Conservation (phyloP, 2,329 filamentous ascomycete genomes). For the Camptophora hylomeconis region DNA sequence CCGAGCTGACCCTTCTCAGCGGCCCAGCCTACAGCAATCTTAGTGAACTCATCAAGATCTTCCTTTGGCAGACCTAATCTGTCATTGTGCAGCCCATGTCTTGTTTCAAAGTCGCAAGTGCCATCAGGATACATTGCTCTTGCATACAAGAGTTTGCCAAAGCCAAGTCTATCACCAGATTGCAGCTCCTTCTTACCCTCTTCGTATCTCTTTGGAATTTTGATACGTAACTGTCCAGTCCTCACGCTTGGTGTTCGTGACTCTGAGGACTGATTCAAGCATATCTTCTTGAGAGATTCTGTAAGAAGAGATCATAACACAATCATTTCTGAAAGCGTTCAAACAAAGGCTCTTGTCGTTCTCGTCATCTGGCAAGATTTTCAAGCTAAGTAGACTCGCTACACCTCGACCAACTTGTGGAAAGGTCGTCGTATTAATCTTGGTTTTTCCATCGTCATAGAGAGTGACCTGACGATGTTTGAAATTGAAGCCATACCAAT, state of each 20-base stretch:
- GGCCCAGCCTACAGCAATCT: too few relatives aligned
- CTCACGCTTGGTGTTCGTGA: slow-evolving; percentile 41
- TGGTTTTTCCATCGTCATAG: slow-evolving; percentile 45
- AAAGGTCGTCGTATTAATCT: slow-evolving; percentile 47
- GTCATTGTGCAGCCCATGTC: slow-evolving; percentile 9
- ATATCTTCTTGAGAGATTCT: slow-evolving; percentile 47
- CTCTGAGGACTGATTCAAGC: slow-evolving; percentile 46
- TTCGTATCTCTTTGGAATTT: slow-evolving; percentile 30
- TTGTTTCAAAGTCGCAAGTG: slow-evolving; percentile 21
- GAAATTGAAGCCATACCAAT: slow-evolving; percentile 39
- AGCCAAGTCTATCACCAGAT: slow-evolving; percentile 32
- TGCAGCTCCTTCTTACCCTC: slow-evolving; percentile 35
- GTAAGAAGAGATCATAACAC: slow-evolving; percentile 44
- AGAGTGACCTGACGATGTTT: slow-evolving; percentile 28
- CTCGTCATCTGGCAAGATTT: slow-evolving; percentile 27
- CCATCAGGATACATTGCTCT: slow-evolving; percentile 38
- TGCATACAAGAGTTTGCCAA: slow-evolving; percentile 40
- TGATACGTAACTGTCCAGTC: slow-evolving; percentile 49
- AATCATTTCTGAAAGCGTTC: slow-evolving; percentile 34
- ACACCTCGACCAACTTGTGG: slow-evolving; percentile 42
- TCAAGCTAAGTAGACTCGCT: slow-evolving; percentile 37
- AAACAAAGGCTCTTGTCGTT: slow-evolving; percentile 27
- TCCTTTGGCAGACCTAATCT: slow-evolving; percentile 16
- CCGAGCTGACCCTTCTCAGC: too few relatives aligned
- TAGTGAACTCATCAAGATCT: slow-evolving; percentile 27